Evolutionary conservation across 2,329 filamentous ascomycete genomes (phyloP).

Genomic region (Laburnicola sp.): DNA sequence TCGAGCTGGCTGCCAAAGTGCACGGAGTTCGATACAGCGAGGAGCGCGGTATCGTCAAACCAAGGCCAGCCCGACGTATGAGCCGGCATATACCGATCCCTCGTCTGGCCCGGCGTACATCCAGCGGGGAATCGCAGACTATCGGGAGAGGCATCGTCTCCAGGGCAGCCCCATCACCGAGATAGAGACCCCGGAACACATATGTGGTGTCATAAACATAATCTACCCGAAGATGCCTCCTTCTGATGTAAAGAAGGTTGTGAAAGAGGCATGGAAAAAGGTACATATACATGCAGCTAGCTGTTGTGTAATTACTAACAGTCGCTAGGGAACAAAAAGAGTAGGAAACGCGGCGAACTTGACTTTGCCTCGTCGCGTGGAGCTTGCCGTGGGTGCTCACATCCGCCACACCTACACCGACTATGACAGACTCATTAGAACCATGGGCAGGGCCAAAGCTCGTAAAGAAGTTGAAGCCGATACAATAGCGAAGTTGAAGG

Average conservation of each 20-base stretch:
- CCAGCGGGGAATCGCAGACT: constrained; percentile 42
- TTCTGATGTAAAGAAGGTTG: constrained; percentile 59
- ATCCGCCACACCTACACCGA: constrained; percentile 65
- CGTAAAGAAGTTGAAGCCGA: constrained; percentile 58
- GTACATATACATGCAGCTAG: constrained; percentile 35
- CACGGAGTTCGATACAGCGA: constrained; percentile 47
- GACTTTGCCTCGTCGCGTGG: constrained; percentile 59
- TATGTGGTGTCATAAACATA: constrained; percentile 62
- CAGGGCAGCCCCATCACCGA: constrained; percentile 31
- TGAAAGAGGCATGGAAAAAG: constrained; percentile 63
- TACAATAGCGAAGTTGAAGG: constrained; percentile 60
- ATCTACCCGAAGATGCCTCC: constrained; percentile 66
- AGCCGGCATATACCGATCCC: constrained; percentile 23
- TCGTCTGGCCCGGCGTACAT: constrained; percentile 28
- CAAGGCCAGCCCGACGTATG: constrained; percentile 17
- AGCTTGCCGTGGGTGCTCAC: constrained; percentile 64
- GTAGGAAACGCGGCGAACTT: constrained; percentile 61
- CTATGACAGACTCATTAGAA: constrained; percentile 62
- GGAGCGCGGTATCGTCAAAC: constrained; percentile 26
- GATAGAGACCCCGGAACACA: constrained; percentile 58
- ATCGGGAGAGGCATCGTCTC: constrained; percentile 31
- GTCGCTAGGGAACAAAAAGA: constrained; percentile 55
- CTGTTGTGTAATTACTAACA: constrained; percentile 16
- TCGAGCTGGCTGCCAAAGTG: constrained; percentile 56
- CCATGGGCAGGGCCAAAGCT: constrained; percentile 58